Base-by-base conservation (phyloP, 495 filamentous ascomycete species). In the Podospora pseudopauciseta region DNA sequence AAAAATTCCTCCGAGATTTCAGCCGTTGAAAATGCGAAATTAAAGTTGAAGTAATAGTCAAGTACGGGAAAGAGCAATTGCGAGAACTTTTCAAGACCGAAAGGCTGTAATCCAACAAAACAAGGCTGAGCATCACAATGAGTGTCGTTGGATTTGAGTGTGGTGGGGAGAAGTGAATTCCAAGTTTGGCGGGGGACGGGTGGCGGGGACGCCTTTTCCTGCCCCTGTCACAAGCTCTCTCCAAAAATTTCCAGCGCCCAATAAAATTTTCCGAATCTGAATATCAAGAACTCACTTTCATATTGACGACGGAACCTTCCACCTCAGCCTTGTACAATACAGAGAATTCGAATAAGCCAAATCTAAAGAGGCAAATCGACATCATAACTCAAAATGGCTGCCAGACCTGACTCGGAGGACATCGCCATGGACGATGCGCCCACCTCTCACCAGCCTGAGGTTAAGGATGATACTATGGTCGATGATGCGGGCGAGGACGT, bases 401-500 rank as follows among this genome's bases (percentile, higher is more conserved):
- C 39, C 13, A 49, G 39, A 49, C 66, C 71, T 13, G 68, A 63
- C 60, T 27, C 70, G 26, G 61, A 63, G 30, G 83, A 85, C 68
- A 70, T 79, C 5, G 81, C 81, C 65, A 91, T 90, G 88, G 77
- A 84, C 26, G 83, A 86, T 66, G 78, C 75, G 60, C 80, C 83
- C 16, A 73, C 79, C 5, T 80, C 78, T 65, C 74, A 79, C 61
- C 75, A 82, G 67, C 72, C 72, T 19, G 74, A 71, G 63, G 81
- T 74, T 63, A 72, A 80, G 60, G 80, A 85, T 18, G 77, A 79
- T 28, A 81, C 79, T 67, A 80, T 79, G 19, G 72, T 75, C 64
- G 74, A 68, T 27, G 70, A 72, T 60, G 64, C 63, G 0, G 68
- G 73, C 6, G 30, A 19, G 11, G 61, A 63, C 15, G 30, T 18